Evolutionary conservation across 106 monocot genomes (phyloP), one percentile per base, ranked within the genome.

Genomic region (Dendrobium chrysotoxum): DNA sequence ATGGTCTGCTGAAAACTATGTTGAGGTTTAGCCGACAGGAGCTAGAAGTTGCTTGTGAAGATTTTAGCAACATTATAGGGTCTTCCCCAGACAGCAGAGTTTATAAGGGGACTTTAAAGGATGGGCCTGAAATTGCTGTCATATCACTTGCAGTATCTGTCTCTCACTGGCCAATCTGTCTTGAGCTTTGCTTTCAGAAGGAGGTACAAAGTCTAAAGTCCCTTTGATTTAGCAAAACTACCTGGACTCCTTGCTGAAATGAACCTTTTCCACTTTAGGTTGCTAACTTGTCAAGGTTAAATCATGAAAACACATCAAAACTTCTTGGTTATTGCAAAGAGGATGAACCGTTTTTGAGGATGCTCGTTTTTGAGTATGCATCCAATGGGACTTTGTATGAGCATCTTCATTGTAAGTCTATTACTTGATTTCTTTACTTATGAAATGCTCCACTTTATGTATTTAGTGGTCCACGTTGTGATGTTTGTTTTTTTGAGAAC

Each of bases 31-130:
- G 84, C 45, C 83, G 89, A 10, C 88, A 88, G 45, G 91, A 91
- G 65, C 92, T 98, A 78, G 94, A 94, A 82, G 83, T 84, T 78
- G 94, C 98, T 41, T 98, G 98, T 79, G 98, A 95, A 85, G 98
- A 95, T 85, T 98, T 98, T 80, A 98, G 98, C 83, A 98, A 98
- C 68, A 95, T 98, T 46, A 98, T 98, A 53, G 89, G 98, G 11
- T 92, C 95, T 78, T 92, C 91, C 78, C 70, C 86, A 53, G 84
- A 91, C n/a, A 92, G 80, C 75, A 72, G 83, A 68, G 85, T 98
- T 35, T 98, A 93, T 45, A 98, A 98, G 86, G 98, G 98, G 25
- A 98, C 85, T 54, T 77, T 98, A 85, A 88, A 90, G 77, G 81
- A 89, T 80, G 95, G 95, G 20, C 75, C 85, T 77, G 98, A 98